Conservation (phyloP, 228 moss, liverwort and hornwort genomes). For the Sphagnum magellanicum region DNA sequence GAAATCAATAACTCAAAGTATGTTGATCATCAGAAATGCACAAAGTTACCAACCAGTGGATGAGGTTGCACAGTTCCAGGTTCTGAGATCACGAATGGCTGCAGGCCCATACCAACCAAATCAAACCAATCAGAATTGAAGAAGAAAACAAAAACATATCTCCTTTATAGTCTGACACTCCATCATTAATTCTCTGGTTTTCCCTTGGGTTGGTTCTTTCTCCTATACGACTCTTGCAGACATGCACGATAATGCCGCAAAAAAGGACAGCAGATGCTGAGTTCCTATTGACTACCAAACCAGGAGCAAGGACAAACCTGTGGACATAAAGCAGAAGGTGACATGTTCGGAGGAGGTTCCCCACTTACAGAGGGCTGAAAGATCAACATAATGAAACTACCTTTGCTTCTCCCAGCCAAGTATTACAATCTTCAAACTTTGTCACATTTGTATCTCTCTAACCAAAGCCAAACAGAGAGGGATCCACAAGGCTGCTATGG, state of each 20-base stretch:
- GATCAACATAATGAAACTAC: background rate
- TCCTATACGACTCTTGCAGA: background rate
- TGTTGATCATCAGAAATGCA: background rate
- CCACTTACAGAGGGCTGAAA: slow-evolving; percentile 58
- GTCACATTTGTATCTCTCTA: too few relatives aligned
- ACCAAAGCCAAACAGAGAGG: too few relatives aligned
- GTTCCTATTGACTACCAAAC: background rate
- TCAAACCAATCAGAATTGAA: background rate
- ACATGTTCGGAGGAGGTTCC: slow-evolving; percentile 50
- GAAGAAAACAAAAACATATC: background rate
- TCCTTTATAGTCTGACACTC: background rate
- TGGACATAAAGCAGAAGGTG: slow-evolving; percentile 59
- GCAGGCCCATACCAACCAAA: slow-evolving; percentile 4
- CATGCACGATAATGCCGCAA: background rate
- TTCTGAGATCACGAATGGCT: slow-evolving; percentile 61
- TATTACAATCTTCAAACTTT: too few relatives aligned
- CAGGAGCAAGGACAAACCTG: slow-evolving; percentile 38
- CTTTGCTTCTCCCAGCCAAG: too few relatives aligned
- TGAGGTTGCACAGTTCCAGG: slow-evolving; percentile 63
- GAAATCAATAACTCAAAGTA: background rate
- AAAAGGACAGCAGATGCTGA: background rate
- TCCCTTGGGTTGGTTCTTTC: background rate
- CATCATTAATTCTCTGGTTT: background rate
- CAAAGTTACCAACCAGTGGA: slow-evolving; percentile 42
- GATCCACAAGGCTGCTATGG: too few relatives aligned